Percentiles rank a stretch among this genome's conserved stretches.
These are phyloP conservation scores for Rhododendron mucronatum DNA, from an alignment of 148 eudicot genomes.

Conservation along the genomic window DNA sequence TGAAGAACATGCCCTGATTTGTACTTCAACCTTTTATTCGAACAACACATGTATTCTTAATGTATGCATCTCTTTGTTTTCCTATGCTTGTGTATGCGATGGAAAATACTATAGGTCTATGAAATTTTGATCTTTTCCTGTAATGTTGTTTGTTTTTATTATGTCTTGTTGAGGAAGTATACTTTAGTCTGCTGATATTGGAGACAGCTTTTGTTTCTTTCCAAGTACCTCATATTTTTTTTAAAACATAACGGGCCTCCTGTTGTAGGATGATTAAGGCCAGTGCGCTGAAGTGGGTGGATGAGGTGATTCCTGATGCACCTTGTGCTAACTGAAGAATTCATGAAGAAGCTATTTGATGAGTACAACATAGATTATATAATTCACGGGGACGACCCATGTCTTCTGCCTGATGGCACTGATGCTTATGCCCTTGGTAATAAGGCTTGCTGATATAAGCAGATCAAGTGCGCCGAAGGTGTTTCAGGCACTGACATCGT, in stretches of 20 bases:
- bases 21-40: neutral
- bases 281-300: conserved; percentile 96
- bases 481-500: conserved; percentile 98
- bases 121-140: neutral
- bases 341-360: conserved; percentile 85
- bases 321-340: conserved; percentile 96
- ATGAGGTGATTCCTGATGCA: conserved; percentile 96
- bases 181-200: neutral
- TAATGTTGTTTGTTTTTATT: neutral
- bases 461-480: conserved; percentile 96
- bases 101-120: neutral
- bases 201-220: neutral
- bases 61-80: neutral
- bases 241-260: neutral
- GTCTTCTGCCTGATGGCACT: conserved; percentile 90
- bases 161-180: neutral
- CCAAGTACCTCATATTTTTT: too few relatives aligned
- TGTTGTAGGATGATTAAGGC: conserved; percentile 83
- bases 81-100: neutral
- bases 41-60: neutral
- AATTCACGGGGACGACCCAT: conserved; percentile 97
- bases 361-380: conserved; percentile 88
- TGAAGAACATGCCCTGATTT: neutral
- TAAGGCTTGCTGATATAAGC: conserved; percentile 89
- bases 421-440: conserved; percentile 99